These are phyloP conservation scores for Viridothelium virens DNA, from an alignment of 495 filamentous ascomycete genomes.

Conservation along the genomic window DNA sequence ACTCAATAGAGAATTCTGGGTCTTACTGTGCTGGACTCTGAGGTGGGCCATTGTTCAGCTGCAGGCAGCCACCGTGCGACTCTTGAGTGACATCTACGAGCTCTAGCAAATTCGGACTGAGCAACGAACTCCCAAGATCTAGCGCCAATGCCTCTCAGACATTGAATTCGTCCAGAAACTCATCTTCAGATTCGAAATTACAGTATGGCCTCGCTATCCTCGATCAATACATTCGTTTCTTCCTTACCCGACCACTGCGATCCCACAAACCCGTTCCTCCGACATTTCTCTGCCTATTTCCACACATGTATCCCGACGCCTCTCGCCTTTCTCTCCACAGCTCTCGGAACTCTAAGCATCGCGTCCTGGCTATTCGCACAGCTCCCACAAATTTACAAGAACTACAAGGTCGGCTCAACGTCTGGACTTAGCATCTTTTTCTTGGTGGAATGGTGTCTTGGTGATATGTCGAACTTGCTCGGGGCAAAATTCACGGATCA, in stretches of 20 bases:
- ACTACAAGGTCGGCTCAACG: constrained; percentile 56
- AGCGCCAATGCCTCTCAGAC: background rate
- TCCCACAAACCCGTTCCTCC: constrained; percentile 52
- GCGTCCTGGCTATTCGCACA: constrained; percentile 72
- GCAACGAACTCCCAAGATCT: background rate
- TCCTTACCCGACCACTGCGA: constrained; percentile 55
- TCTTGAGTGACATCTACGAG: background rate
- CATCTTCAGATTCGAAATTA: background rate
- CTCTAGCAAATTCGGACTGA: background rate
- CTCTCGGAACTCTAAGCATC: constrained; percentile 59
- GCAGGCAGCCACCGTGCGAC: background rate
- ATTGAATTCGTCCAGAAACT: background rate
- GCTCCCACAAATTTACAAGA: constrained; percentile 67
- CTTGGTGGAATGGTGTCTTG: constrained; percentile 60
- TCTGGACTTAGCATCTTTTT: constrained; percentile 64
- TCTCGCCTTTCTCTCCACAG: constrained; percentile 56
- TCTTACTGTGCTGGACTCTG: background rate
- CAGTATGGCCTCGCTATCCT: constrained; percentile 4
- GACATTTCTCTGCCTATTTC: constrained; percentile 50
- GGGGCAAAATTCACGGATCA: constrained; percentile 60
- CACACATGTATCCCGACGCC: constrained; percentile 61
- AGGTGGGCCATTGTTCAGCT: background rate
- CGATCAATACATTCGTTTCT: constrained; percentile 24
- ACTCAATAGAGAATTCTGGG: background rate
- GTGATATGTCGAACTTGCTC: constrained; percentile 60